phyloP scores from a whole-genome alignment of 2,329 filamentous ascomycete genomes.

The Fusarium xylarioides region DNA sequence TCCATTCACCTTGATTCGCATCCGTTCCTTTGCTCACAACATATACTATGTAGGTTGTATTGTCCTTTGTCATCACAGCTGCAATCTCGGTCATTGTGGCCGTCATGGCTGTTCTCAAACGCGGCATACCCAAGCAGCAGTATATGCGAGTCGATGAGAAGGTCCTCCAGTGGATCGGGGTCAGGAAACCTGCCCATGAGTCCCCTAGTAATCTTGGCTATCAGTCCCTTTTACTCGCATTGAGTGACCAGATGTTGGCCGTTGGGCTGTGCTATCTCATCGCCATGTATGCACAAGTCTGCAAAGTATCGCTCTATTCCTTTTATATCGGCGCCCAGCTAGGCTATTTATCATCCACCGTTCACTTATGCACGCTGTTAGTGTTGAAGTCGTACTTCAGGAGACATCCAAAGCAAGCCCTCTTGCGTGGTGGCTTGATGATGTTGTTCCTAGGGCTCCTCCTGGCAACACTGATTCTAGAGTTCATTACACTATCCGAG shows the following conservation, averaged over 20 bases:
- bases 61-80: conserved; percentile 15
- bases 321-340: conserved; percentile 9
- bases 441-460: conserved; percentile 16
- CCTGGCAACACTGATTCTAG: background rate
- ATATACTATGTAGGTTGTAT: background rate
- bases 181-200: conserved; percentile 5
- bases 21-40: background rate
- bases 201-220: conserved; percentile 21
- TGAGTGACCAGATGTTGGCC: conserved; percentile 30
- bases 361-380: conserved; percentile 12
- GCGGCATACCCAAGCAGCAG: conserved; percentile 13
- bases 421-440: conserved; percentile 14
- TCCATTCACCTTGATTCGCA: background rate
- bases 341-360: conserved; percentile 3
- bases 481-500: conserved; percentile 6
- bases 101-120: conserved; percentile 8
- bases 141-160: conserved; percentile 24
- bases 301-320: conserved; percentile 1
- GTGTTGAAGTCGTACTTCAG: conserved; percentile 26
- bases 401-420: conserved; percentile 11
- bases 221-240: conserved; percentile 15
- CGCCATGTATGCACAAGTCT: conserved; percentile 25
- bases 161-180: conserved; percentile 3
- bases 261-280: conserved; percentile 19
- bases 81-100: conserved; percentile 12